Conservation (phyloP, 495 filamentous ascomycete species). For the Hamigera avellanea region DNA sequence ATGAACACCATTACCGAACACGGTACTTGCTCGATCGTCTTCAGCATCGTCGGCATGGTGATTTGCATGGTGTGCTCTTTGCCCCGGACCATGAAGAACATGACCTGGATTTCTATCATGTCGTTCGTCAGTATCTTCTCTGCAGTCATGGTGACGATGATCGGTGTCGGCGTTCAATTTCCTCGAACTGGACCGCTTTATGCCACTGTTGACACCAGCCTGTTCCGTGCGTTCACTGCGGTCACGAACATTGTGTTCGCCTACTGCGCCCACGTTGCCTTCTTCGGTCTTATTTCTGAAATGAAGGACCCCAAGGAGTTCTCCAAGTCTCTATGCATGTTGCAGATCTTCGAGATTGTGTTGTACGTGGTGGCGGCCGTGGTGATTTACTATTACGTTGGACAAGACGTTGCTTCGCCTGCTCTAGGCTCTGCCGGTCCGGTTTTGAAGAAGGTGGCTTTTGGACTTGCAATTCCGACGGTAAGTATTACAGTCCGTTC, state of each 20-base stretch:
- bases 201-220: slow-evolving; percentile 6
- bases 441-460: slow-evolving; percentile 55
- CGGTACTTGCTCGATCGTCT: slow-evolving; percentile 50
- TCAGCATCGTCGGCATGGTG: slow-evolving; percentile 44
- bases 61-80: slow-evolving; percentile 47
- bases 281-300: slow-evolving; percentile 69
- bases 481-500: slow-evolving; percentile 12
- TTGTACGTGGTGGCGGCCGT: slow-evolving; percentile 44
- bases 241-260: slow-evolving; percentile 32
- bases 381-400: slow-evolving; percentile 59
- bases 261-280: slow-evolving; percentile 50
- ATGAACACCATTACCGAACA: slow-evolving; percentile 49
- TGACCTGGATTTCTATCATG: slow-evolving; percentile 41
- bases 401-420: slow-evolving; percentile 52
- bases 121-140: slow-evolving; percentile 46
- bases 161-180: slow-evolving; percentile 36
- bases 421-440: slow-evolving; percentile 56
- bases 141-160: slow-evolving; percentile 56
- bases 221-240: slow-evolving; percentile 33
- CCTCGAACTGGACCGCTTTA: slow-evolving; percentile 2
- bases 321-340: slow-evolving; percentile 50
- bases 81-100: slow-evolving; percentile 45
- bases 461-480: slow-evolving; percentile 65
- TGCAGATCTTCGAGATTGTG: slow-evolving; percentile 50
- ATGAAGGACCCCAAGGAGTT: slow-evolving; percentile 55